A percentile compares a stretch with the other conserved stretches of the same genome.
Evolutionary conservation across 768 basidiomycete species (phyloP).

Genomic region (Podaxis sp.): DNA sequence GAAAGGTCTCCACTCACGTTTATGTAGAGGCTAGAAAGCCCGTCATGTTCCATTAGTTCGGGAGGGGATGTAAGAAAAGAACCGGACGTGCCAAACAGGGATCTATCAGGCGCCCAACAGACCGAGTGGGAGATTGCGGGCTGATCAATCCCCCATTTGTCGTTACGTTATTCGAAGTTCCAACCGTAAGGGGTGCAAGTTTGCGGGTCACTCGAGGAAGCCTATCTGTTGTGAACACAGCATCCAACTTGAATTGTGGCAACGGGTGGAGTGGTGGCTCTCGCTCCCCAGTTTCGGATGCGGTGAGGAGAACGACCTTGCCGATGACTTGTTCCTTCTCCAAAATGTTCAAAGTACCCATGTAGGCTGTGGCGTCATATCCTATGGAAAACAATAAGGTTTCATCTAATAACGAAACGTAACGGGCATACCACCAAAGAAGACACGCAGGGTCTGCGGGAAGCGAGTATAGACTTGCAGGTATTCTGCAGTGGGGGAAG

Average conservation of each 20-base stretch:
- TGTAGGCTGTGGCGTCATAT: slow-evolving; percentile 50
- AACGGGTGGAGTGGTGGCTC: slow-evolving; percentile 44
- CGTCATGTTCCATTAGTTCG: slow-evolving; percentile 5
- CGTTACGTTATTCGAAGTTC: slow-evolving; percentile 37
- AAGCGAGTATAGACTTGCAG: slow-evolving; percentile 66
- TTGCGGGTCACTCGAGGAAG: slow-evolving; percentile 31
- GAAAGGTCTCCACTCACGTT: slow-evolving; percentile 47
- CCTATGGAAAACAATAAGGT: slow-evolving; percentile 31
- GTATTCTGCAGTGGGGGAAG: slow-evolving; percentile 43
- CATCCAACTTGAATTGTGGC: slow-evolving; percentile 50
- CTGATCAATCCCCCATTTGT: slow-evolving; percentile 62
- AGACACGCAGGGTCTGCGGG: slow-evolving; percentile 70
- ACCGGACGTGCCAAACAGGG: slow-evolving; percentile 50
- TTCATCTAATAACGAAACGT: not conserved
- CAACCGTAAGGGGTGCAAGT: slow-evolving; percentile 43
- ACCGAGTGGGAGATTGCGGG: slow-evolving; percentile 54
- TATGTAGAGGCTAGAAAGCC: slow-evolving; percentile 59
- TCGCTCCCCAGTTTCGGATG: slow-evolving; percentile 31
- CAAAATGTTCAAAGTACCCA: slow-evolving; percentile 50
- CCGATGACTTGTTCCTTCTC: slow-evolving; percentile 58
- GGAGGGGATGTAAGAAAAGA: not conserved
- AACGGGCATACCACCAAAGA: slow-evolving; percentile 57
- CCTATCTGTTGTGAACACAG: slow-evolving; percentile 40
- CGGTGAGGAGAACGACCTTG: slow-evolving; percentile 61
- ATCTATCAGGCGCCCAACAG: slow-evolving; percentile 48